These are phyloP conservation scores for Sphagnum magellanicum DNA, from an alignment of 228 moss, liverwort and hornwort species.

Conservation along the genomic window DNA sequence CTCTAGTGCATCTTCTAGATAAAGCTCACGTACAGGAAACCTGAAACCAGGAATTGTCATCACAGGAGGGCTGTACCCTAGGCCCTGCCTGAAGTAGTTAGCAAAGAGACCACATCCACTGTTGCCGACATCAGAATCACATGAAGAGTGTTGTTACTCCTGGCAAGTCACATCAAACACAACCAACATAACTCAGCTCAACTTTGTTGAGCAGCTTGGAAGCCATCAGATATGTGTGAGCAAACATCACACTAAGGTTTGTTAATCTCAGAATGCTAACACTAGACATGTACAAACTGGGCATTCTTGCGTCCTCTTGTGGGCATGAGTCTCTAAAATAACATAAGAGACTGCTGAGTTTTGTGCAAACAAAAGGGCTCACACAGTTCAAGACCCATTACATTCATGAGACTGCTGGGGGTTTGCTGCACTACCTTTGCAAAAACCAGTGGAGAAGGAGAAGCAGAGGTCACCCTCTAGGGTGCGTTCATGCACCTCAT, in stretches of 20 bases:
- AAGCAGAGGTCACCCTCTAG: constrained; percentile 67
- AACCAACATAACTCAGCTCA: neutral
- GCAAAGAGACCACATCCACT: constrained; percentile 28
- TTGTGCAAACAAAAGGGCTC: too few relatives aligned
- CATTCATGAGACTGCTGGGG: too few relatives aligned
- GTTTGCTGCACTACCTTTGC: constrained; percentile 29
- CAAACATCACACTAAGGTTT: too few relatives aligned
- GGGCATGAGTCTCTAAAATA: too few relatives aligned
- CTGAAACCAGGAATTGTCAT: constrained; percentile 36
- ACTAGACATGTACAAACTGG: too few relatives aligned
- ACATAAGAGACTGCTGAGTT: too few relatives aligned
- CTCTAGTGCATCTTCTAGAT: constrained; percentile 47
- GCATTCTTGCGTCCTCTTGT: too few relatives aligned
- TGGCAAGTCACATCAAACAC: constrained; percentile 24
- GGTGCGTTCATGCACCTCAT: constrained; percentile 48
- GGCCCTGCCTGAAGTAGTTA: constrained; percentile 15
- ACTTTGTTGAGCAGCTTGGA: neutral
- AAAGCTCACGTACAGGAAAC: constrained; percentile 35
- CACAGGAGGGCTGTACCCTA: constrained; percentile 12
- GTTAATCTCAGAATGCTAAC: too few relatives aligned
- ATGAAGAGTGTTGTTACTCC: constrained; percentile 41
- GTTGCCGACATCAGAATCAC: constrained; percentile 48
- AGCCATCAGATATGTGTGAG: too few relatives aligned
- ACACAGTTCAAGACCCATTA: too few relatives aligned
- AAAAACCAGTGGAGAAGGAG: constrained; percentile 41